These are phyloP conservation scores for Trichomonas tenax DNA, from an alignment of 208 protist species.

Conservation along the genomic window DNA sequence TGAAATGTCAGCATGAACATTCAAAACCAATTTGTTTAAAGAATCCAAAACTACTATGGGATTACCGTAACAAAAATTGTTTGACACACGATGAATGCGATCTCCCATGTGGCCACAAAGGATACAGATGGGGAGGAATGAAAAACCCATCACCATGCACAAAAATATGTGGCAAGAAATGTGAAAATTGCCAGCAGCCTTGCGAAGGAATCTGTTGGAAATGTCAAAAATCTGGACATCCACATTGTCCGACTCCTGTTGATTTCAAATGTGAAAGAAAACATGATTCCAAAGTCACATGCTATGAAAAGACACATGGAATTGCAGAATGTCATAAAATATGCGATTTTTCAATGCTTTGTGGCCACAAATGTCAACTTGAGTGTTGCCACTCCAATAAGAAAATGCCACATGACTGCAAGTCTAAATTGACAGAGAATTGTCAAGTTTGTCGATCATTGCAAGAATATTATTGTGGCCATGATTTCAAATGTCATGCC, in stretches of 20 bases:
- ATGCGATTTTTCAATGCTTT: not conserved
- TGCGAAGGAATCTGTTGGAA: not conserved
- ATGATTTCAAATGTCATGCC: not conserved
- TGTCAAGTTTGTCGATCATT: not conserved
- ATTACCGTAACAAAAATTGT: no score
- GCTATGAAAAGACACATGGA: not conserved
- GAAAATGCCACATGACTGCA: not conserved
- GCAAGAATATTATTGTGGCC: not conserved
- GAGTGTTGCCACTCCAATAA: not conserved
- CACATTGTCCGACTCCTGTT: not conserved
- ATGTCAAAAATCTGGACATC: not conserved
- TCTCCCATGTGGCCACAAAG: not conserved
- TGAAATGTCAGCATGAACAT: not conserved
- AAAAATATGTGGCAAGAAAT: not conserved
- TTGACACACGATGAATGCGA: no score
- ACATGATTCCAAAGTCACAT: not conserved
- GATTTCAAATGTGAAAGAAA: not conserved
- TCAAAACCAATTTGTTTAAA: not conserved
- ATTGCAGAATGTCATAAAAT: not conserved
- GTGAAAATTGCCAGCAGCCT: not conserved
- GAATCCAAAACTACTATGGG: not conserved
- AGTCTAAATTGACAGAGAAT: not conserved
- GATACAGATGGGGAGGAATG: not conserved
- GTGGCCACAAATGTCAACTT: not conserved
- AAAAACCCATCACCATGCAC: not conserved